Evolutionary conservation across 75 land plant genomes (phyloP).

Genomic region (Cryptomeria japonica): DNA sequence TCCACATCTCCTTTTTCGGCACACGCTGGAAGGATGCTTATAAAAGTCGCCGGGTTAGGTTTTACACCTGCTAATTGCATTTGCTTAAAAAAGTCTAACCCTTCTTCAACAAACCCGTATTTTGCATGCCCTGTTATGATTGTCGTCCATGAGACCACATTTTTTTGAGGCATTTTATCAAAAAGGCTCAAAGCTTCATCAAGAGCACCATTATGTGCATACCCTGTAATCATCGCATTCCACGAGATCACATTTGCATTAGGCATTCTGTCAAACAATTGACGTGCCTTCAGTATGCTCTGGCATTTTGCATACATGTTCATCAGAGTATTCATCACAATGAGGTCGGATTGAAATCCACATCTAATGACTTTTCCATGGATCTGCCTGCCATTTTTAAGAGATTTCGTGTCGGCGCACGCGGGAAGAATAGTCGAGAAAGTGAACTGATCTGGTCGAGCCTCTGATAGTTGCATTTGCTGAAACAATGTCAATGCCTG

Average conservation of each 20-base stretch:
- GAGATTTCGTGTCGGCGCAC: not conserved
- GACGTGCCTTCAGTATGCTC: slow-evolving; percentile 4
- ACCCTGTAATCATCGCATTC: slow-evolving; percentile 22
- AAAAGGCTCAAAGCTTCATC: slow-evolving; percentile 13
- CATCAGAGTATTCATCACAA: slow-evolving; percentile 11
- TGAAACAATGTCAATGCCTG: slow-evolving; percentile 10
- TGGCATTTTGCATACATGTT: slow-evolving; percentile 32
- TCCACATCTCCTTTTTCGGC: not conserved
- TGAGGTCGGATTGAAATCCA: slow-evolving; percentile 10
- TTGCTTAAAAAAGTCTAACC: not conserved
- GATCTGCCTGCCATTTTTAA: slow-evolving; percentile 9
- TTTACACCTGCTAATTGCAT: slow-evolving; percentile 8
- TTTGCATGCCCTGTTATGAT: slow-evolving; percentile 17
- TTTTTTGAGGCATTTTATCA: slow-evolving; percentile 11
- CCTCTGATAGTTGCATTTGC: slow-evolving; percentile 13
- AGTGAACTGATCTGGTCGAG: slow-evolving; percentile 10
- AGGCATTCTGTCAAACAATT: slow-evolving; percentile 14
- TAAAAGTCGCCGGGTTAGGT: slow-evolving; percentile 14
- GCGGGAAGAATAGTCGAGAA: slow-evolving; percentile 14
- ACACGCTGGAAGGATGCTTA: slow-evolving; percentile 19
- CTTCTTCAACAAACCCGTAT: slow-evolving; percentile 8
- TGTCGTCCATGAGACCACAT: slow-evolving; percentile 20
- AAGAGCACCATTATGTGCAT: slow-evolving; percentile 6
- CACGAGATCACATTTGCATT: not conserved
- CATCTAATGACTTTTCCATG: slow-evolving; percentile 9